Percentiles rank a stretch among this genome's conserved stretches.
Conservation (phyloP, 345 rosid species). For the Hirschfeldia incana region DNA sequence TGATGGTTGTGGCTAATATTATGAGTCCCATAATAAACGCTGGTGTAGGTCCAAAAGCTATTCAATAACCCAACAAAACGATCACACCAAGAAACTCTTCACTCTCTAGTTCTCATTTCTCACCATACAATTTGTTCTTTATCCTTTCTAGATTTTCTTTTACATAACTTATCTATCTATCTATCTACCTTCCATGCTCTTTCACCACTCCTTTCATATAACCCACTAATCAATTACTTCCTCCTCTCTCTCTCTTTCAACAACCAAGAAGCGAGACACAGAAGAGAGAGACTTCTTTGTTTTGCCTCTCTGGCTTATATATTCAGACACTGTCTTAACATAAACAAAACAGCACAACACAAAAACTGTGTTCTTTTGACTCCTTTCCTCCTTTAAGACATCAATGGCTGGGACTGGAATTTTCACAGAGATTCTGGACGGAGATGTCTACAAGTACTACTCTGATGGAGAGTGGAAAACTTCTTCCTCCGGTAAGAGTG, state of each 20-base stretch:
- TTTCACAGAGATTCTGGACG: constrained; percentile 80
- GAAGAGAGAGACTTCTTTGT: constrained; percentile 26
- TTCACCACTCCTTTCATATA: constrained; percentile 35
- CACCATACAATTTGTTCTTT: constrained; percentile 34
- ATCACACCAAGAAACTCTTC: constrained; percentile 38
- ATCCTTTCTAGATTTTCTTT: constrained; percentile 17
- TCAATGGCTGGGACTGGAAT: constrained; percentile 83
- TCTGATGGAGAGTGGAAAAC: constrained; percentile 83
- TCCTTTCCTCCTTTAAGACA: constrained; percentile 1
- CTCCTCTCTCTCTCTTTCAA: constrained; percentile 2
- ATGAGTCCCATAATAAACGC: constrained; percentile 14
- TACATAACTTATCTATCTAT: constrained; percentile 22
- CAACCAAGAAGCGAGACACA: constrained; percentile 30
- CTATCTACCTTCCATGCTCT: constrained; percentile 32
- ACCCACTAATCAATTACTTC: not conserved
- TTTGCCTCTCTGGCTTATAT: constrained; percentile 14
- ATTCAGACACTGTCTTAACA: constrained; percentile 30
- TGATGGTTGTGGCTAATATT: constrained; percentile 16
- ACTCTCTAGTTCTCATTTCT: constrained; percentile 34
- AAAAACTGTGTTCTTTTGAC: constrained; percentile 7
- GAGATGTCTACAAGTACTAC: constrained; percentile 83
- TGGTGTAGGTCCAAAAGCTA: constrained; percentile 36
- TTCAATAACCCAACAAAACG: constrained; percentile 40
- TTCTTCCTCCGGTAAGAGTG: constrained; percentile 78
- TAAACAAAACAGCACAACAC: not conserved